phyloP scores from a whole-genome alignment of 768 basidiomycete species.

The Mycena crocata region DNA sequence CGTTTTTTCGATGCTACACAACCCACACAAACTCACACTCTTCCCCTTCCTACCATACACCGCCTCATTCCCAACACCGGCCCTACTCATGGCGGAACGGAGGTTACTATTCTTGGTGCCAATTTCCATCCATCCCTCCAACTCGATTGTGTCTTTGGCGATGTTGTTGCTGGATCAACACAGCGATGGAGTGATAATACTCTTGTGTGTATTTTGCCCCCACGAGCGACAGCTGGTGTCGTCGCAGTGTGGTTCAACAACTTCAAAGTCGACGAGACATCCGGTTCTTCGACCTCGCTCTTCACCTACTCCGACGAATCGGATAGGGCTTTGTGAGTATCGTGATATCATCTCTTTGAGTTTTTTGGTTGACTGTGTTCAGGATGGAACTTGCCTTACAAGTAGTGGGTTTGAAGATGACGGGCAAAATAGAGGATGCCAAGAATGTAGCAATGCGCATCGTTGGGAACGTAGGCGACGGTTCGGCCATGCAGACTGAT shows the following conservation, averaged over 20 bases:
- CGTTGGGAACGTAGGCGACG: conserved; percentile 76
- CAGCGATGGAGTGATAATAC: conserved; percentile 95
- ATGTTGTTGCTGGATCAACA: conserved; percentile 82
- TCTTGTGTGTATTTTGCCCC: conserved; percentile 91
- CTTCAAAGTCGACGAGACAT: conserved; percentile 68
- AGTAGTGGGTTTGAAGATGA: conserved; percentile 97
- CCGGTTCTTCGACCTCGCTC: conserved; percentile 63
- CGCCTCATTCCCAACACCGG: conserved; percentile 87
- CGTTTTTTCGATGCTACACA: conserved; percentile 68
- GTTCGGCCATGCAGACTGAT: conserved; percentile 51
- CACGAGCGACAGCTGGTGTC: conserved; percentile 81
- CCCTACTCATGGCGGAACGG: conserved; percentile 92
- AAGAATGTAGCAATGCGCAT: conserved; percentile 95
- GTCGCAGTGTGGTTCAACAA: conserved; percentile 93
- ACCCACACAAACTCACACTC: conserved; percentile 57
- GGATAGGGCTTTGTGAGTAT: conserved; percentile 85
- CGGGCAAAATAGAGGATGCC: conserved; percentile 93
- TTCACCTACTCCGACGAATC: conserved; percentile 95
- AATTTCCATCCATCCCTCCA: conserved; percentile 85
- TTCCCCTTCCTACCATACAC: conserved; percentile 80
- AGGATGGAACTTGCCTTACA: conserved; percentile 97
- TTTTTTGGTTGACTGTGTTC: conserved; percentile 28
- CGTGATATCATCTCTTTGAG: conserved; percentile 12
- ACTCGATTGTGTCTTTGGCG: conserved; percentile 88
- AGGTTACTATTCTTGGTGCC: conserved; percentile 92